Conservation (phyloP, 176 grass and related monocot genomes). For the Chloris gayana region DNA sequence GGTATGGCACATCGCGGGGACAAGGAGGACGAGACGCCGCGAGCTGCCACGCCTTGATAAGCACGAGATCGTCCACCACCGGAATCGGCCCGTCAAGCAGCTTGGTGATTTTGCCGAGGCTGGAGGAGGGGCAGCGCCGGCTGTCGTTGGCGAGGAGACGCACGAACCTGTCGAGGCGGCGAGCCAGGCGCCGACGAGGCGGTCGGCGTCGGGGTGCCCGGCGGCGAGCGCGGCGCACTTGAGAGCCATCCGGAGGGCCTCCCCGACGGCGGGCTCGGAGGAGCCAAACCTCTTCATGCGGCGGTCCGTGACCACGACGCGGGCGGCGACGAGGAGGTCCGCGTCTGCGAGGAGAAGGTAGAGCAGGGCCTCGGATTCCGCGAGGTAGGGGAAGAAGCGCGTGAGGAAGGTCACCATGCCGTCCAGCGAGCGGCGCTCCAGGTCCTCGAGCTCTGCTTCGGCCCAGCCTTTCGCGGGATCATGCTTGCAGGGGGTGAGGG, state of each 20-base stretch:
- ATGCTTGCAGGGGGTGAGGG: neutral
- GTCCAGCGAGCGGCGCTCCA: conserved; percentile 17
- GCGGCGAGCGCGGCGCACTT: neutral
- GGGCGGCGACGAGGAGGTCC: conserved; percentile 3
- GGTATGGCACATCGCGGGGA: neutral
- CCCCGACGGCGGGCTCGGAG: neutral
- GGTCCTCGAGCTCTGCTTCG: neutral
- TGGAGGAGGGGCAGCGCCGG: neutral
- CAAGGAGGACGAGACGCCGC: neutral
- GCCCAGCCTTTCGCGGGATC: too few relatives aligned
- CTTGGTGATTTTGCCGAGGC: neutral
- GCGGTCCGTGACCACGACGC: neutral
- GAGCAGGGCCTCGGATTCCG: neutral
- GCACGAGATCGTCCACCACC: neutral
- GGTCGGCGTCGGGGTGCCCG: neutral
- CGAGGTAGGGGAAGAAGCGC: conserved; percentile 20
- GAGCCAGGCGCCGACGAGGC: neutral
- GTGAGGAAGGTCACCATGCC: conserved; percentile 13
- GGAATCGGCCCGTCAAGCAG: neutral
- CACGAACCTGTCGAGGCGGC: neutral
- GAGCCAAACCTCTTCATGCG: neutral
- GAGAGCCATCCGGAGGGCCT: neutral
- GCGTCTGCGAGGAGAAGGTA: conserved; percentile 3
- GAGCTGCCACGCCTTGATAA: neutral
- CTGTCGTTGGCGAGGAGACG: neutral